Evolutionary conservation across 768 basidiomycete species (phyloP).

Genomic region (Leccinum boreale): DNA sequence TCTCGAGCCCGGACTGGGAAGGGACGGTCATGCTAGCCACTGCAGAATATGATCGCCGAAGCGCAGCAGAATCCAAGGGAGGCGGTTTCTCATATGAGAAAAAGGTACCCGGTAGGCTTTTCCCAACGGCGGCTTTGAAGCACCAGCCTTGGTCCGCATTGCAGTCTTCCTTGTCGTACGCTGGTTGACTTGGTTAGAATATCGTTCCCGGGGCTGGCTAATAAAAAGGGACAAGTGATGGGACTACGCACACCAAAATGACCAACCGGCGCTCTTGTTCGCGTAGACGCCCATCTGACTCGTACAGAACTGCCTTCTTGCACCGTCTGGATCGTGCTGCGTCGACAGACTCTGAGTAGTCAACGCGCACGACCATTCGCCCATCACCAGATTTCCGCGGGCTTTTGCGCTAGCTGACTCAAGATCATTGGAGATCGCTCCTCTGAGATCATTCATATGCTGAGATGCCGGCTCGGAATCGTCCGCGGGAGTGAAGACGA

Average conservation of each 20-base stretch:
- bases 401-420: constrained; percentile 27
- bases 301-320: constrained; percentile 51
- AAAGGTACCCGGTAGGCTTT: constrained; percentile 54
- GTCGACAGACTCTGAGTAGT: constrained; percentile 46
- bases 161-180: constrained; percentile 62
- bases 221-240: not conserved
- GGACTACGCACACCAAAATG: constrained; percentile 59
- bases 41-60: constrained; percentile 19
- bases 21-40: constrained; percentile 14
- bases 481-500: constrained; percentile 61
- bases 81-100: constrained; percentile 44
- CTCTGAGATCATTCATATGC: constrained; percentile 39
- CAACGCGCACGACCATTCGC: constrained; percentile 52
- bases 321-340: constrained; percentile 42
- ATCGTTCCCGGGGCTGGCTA: too few relatives aligned
- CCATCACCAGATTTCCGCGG: constrained; percentile 45
- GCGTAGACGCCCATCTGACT: constrained; percentile 58
- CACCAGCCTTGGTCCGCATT: constrained; percentile 64
- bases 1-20: constrained; percentile 8
- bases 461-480: constrained; percentile 40
- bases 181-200: constrained; percentile 26
- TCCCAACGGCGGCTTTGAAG: constrained; percentile 59
- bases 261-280: constrained; percentile 58
- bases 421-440: constrained; percentile 13
- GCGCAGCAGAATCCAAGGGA: constrained; percentile 16